phyloP scores from a whole-genome alignment of 2,329 filamentous ascomycete species.

The Diplodia corticola region DNA sequence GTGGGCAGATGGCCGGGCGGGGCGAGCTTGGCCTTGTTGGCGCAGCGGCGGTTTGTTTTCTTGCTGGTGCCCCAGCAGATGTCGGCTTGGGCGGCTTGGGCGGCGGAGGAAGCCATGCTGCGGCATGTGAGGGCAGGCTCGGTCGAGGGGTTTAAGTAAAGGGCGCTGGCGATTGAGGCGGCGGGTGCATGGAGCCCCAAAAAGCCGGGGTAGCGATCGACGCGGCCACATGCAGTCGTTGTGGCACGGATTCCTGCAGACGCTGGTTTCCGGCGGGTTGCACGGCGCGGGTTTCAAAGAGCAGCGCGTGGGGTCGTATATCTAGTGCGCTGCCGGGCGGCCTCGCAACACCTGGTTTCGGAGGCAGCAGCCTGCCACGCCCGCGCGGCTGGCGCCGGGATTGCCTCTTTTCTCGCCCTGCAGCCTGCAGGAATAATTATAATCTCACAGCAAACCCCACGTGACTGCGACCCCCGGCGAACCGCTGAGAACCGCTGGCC shows the following conservation, averaged over 20 bases:
- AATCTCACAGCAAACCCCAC: not conserved
- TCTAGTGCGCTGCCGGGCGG: not conserved
- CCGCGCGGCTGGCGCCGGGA: not conserved
- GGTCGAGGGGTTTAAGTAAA: not conserved
- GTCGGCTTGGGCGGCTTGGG: too few species aligned
- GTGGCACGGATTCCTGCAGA: constrained; percentile 1
- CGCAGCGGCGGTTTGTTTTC: constrained; percentile 13
- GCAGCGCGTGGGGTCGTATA: not conserved
- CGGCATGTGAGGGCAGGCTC: not conserved
- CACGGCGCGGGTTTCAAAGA: constrained; percentile 5
- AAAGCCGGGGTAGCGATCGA: constrained; percentile 16
- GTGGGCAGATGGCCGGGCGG: constrained; percentile 32
- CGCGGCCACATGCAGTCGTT: not conserved
- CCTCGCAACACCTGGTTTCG: not conserved
- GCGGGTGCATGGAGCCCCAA: not conserved
- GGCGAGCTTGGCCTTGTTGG: constrained; percentile 15
- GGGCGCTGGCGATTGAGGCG: not conserved
- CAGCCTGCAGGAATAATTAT: not conserved
- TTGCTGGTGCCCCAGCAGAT: constrained; percentile 17
- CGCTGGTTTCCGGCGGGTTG: not conserved
- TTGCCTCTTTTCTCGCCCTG: not conserved
- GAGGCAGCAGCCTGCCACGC: constrained; percentile 6
- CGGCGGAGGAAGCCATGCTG: not conserved
- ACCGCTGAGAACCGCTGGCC: not conserved
- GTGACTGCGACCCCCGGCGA: not conserved